Evolutionary conservation across 2,329 filamentous ascomycete species (phyloP).

Genomic region (Ciborinia camelliae): DNA sequence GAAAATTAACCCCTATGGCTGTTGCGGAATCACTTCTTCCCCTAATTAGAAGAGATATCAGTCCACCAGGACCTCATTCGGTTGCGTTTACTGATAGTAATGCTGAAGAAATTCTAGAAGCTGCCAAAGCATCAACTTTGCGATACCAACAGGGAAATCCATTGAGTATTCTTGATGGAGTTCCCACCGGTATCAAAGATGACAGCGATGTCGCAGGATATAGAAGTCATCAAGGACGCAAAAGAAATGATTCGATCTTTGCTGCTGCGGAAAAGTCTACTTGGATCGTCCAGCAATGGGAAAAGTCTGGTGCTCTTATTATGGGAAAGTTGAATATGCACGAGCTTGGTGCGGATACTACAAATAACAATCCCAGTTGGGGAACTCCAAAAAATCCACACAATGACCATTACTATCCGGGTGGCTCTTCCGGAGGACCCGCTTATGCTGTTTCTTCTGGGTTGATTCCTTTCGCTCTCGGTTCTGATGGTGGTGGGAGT

Average conservation of each 20-base stretch:
- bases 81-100: constrained; percentile 70
- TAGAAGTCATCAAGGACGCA: constrained; percentile 63
- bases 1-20: constrained; percentile 65
- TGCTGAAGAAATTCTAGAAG: constrained; percentile 58
- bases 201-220: constrained; percentile 75
- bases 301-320: constrained; percentile 68
- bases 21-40: constrained; percentile 70
- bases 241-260: constrained; percentile 81
- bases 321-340: constrained; percentile 85
- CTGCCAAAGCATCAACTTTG: constrained; percentile 69
- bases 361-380: constrained; percentile 81
- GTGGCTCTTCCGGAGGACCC: constrained; percentile 89
- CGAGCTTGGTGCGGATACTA: constrained; percentile 74
- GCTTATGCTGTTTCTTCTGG: constrained; percentile 74
- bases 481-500: constrained; percentile 80
- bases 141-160: constrained; percentile 66
- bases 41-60: constrained; percentile 59
- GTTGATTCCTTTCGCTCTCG: constrained; percentile 64
- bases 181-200: constrained; percentile 82
- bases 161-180: constrained; percentile 70
- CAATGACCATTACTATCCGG: constrained; percentile 69
- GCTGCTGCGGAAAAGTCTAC: constrained; percentile 61
- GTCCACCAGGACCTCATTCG: constrained; percentile 57
- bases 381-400: constrained; percentile 77
- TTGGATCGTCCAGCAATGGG: constrained; percentile 68